Evolutionary conservation across 1,139 yeast species (phyloP).

Genomic region (Pichia sp.): DNA sequence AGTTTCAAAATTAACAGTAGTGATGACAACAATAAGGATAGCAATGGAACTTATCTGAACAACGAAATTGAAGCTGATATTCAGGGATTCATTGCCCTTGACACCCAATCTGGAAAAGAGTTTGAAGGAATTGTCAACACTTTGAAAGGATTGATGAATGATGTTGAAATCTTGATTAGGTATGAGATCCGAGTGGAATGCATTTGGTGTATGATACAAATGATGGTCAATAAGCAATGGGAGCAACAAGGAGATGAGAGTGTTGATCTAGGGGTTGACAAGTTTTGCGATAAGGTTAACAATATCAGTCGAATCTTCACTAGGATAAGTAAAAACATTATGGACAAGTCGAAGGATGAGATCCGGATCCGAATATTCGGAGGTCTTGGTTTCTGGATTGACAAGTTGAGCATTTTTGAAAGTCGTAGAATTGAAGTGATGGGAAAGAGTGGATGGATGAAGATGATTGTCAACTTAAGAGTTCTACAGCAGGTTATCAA

Average conservation of each 20-base stretch:
- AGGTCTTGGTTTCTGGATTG: slow-evolving; percentile 59
- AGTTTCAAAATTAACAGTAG: slow-evolving; percentile 14
- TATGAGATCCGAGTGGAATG: slow-evolving; percentile 21
- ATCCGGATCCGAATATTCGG: slow-evolving; percentile 28
- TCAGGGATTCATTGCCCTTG: slow-evolving; percentile 14
- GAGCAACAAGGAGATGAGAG: slow-evolving; percentile 17
- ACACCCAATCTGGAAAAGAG: slow-evolving; percentile 8
- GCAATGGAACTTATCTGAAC: neutral
- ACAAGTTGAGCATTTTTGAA: slow-evolving; percentile 55
- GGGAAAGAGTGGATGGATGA: slow-evolving; percentile 63
- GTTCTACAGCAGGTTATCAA: slow-evolving; percentile 75
- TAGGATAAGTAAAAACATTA: slow-evolving; percentile 43
- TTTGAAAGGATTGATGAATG: slow-evolving; percentile 15
- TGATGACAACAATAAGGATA: slow-evolving; percentile 20
- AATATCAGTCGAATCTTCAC: slow-evolving; percentile 17
- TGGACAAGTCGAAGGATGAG: slow-evolving; percentile 36
- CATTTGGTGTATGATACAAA: slow-evolving; percentile 19
- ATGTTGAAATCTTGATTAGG: slow-evolving; percentile 18
- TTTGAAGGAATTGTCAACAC: slow-evolving; percentile 13
- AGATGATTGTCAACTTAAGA: slow-evolving; percentile 62
- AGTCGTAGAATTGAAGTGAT: slow-evolving; percentile 52
- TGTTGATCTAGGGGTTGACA: slow-evolving; percentile 18
- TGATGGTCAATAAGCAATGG: slow-evolving; percentile 18
- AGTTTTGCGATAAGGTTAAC: slow-evolving; percentile 19
- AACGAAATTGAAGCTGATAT: slow-evolving; percentile 4